A percentile compares a stretch with the other conserved stretches of the same genome.
Conservation (phyloP, 202 grass and related monocot species). For the Hordeum pubiflorum region DNA sequence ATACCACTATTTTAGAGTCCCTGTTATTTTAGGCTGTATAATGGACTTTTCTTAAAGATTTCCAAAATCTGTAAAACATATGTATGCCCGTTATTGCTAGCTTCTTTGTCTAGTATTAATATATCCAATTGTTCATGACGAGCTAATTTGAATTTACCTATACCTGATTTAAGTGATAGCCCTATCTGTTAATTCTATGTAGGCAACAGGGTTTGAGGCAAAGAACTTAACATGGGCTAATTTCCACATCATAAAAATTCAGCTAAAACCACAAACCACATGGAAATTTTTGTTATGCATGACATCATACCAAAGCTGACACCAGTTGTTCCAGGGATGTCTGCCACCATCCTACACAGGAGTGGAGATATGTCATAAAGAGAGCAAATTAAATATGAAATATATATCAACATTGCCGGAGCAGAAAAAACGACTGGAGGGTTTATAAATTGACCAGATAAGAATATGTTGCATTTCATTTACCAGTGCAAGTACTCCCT, state of each 20-base stretch:
- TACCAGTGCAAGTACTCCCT: conserved; percentile 72
- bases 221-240: not conserved
- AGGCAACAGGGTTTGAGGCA: not conserved
- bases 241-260: not conserved
- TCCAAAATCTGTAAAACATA: not conserved
- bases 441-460: not conserved
- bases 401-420: not conserved
- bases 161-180: not conserved
- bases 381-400: not conserved
- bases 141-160: not conserved
- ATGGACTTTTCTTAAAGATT: not conserved
- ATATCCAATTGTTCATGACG: not conserved
- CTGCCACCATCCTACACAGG: conserved; percentile 47
- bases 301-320: conserved; percentile 40
- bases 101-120: not conserved
- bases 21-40: not conserved
- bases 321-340: conserved; percentile 62
- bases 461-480: conserved; percentile 4
- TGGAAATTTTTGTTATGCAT: not conserved
- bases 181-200: not conserved
- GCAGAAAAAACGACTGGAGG: not conserved
- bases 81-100: not conserved
- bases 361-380: not conserved
- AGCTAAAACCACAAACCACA: not conserved
- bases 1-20: not conserved